These are phyloP conservation scores for Galerina sulciceps DNA, from an alignment of 768 basidiomycete genomes.

Conservation along the genomic window DNA sequence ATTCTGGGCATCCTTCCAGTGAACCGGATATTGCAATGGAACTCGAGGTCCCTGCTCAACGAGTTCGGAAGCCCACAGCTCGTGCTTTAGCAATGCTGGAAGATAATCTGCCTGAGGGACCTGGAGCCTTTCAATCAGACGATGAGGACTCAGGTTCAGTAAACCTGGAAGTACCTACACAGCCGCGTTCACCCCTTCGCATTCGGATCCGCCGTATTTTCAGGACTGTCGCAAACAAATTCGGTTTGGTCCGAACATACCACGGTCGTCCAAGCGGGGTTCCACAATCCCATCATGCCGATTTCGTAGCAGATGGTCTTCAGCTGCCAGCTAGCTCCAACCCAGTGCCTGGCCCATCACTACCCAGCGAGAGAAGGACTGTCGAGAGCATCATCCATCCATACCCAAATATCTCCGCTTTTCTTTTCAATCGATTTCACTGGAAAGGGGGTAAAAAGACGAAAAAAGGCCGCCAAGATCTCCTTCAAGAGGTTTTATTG, in stretches of 20 bases:
- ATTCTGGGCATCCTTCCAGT: not conserved
- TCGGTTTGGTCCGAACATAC: slow-evolving; percentile 21
- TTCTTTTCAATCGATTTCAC: slow-evolving; percentile 25
- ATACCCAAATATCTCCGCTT: slow-evolving; percentile 25
- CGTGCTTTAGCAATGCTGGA: slow-evolving; percentile 17
- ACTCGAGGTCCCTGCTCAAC: slow-evolving; percentile 9
- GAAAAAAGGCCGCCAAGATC: slow-evolving; percentile 9
- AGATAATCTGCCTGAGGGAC: slow-evolving; percentile 21
- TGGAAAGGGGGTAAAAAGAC: slow-evolving; percentile 23
- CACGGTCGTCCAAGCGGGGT: slow-evolving; percentile 15
- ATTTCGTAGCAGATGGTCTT: slow-evolving; percentile 8
- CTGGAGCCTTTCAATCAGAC: slow-evolving; percentile 12
- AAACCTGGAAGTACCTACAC: not conserved
- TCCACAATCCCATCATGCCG: slow-evolving; percentile 7
- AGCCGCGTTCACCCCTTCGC: slow-evolving; percentile 3
- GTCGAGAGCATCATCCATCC: slow-evolving; percentile 23
- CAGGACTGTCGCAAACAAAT: slow-evolving; percentile 22
- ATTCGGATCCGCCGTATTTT: slow-evolving; percentile 18
- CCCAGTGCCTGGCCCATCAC: not conserved
- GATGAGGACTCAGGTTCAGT: not conserved
- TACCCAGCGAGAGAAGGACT: not conserved
- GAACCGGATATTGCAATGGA: not conserved
- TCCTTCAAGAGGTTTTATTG: slow-evolving; percentile 16
- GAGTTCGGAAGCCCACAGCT: slow-evolving; percentile 17
- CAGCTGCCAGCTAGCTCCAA: not conserved